Evolutionary conservation across 2,329 filamentous ascomycete species (phyloP).

Genomic region (Verticillium nubilum): DNA sequence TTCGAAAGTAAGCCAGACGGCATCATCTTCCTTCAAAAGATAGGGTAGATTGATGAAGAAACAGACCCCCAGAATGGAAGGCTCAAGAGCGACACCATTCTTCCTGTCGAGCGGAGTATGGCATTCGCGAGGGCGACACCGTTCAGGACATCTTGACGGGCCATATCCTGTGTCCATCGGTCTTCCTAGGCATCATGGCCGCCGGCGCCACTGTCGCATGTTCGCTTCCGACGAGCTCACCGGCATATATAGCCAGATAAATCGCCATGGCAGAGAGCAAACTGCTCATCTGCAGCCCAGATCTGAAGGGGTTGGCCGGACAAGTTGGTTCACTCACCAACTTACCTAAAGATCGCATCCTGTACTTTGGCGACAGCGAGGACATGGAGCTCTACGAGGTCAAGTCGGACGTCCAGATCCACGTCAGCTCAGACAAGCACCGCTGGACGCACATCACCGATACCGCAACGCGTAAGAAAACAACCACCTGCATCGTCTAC

Average conservation of each 20-base stretch:
- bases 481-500: constrained; percentile 37
- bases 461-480: constrained; percentile 31
- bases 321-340: constrained; percentile 42
- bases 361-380: constrained; percentile 12
- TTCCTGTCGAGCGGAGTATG: constrained; percentile 48
- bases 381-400: constrained; percentile 20
- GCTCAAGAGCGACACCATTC: constrained; percentile 38
- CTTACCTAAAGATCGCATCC: constrained; percentile 27
- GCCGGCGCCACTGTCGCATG: constrained; percentile 55
- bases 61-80: constrained; percentile 5
- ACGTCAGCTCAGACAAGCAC: constrained; percentile 30
- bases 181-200: constrained; percentile 52
- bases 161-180: constrained; percentile 45
- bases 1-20: constrained; percentile 35
- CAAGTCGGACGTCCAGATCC: constrained; percentile 19
- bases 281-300: constrained; percentile 39
- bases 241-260: constrained; percentile 43
- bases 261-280: constrained; percentile 30
- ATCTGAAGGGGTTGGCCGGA: constrained; percentile 37
- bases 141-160: constrained; percentile 52
- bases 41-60: background rate
- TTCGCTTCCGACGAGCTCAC: constrained; percentile 43
- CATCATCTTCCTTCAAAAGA: background rate
- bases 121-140: constrained; percentile 41
- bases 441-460: constrained; percentile 52